Evolutionary conservation across 164 flowering plant genomes (phyloP), one percentile per base, ranked within the genome.

Genomic region (Chloranthus sessilifolius): DNA sequence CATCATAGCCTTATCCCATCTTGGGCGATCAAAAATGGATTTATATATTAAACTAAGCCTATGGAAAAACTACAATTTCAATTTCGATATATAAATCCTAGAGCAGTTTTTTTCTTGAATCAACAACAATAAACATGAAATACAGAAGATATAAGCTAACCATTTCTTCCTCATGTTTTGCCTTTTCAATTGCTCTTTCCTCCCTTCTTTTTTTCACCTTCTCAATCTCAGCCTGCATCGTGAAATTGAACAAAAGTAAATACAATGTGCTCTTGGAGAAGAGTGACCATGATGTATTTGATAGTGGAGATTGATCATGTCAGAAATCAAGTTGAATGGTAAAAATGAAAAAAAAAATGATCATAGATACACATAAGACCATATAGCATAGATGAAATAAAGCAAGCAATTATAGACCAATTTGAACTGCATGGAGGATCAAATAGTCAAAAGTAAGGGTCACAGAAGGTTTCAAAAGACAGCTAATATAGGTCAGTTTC

Each of bases 191-290:
- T 20, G 95, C 97, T 53, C 99, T 75, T 66, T 89, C 92, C 57
- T 94, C 99, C 71, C 95, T 84, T 63, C 96, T 79, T 70, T 82
- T 86, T 61, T 86, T 89, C 62, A 86, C 99, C 53, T 88, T 92
- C 61, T 83, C 95, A 58, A 88, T 80, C 69, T 88, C 96, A 26
- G 95, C 87, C 95, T 82, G 77, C 66, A 69, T 35, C 12, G 57
- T 22, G 23, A 54, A n/a, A 43, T 54, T 27, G 45, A 60, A 39
- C 35, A 22, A 21, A n/a, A 38, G 10, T 4, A 28, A 17, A 11
- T 23, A 28, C 35, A 48, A 30, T 19, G 14, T 20, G 22, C 31
- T 16, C 14, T 39, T 26, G 45, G 7, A 37, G 43, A 53, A 31
- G 11, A 34, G 3, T 7, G 16, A 51, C 4, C 17, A 25, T 19